These are phyloP conservation scores for Wallacemonas sp. DNA, from an alignment of 208 protist species.

Conservation along the genomic window DNA sequence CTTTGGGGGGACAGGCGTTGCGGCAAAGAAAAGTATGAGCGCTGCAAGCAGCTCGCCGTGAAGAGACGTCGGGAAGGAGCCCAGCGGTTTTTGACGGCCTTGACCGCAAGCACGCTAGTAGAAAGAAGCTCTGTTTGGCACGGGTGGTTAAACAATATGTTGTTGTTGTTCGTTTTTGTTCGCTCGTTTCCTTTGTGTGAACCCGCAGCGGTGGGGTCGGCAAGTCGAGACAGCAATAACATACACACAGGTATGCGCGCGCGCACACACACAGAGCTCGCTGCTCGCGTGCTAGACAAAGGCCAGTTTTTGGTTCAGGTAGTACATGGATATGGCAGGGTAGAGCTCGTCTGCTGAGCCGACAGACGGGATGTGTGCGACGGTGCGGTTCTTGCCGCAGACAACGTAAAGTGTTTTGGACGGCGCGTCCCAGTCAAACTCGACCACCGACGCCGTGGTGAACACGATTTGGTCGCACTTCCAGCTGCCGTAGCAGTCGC, in stretches of 20 bases:
- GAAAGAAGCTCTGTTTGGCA: too few species aligned
- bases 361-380: slow-evolving; percentile 70
- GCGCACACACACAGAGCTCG: neutral
- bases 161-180: too few species aligned
- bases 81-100: too few species aligned
- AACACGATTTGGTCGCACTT: slow-evolving; percentile 88
- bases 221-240: too few species aligned
- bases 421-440: slow-evolving; percentile 86
- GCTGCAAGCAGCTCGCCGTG: too few species aligned
- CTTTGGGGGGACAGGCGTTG: too few species aligned
- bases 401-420: slow-evolving; percentile 81
- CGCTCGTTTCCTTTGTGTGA: too few species aligned
- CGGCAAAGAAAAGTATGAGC: too few species aligned
- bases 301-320: slow-evolving; percentile 87
- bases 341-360: slow-evolving; percentile 72
- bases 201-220: too few species aligned
- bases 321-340: slow-evolving; percentile 91
- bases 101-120: too few species aligned
- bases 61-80: too few species aligned
- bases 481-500: slow-evolving; percentile 87
- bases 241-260: neutral
- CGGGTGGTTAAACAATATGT: too few species aligned
- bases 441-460: slow-evolving; percentile 82
- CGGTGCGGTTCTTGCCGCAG: slow-evolving; percentile 67
- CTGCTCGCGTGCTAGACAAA: slow-evolving; percentile 88